Evolutionary conservation across 148 eudicot species (phyloP).

Genomic region (Nyssa sinensis): DNA sequence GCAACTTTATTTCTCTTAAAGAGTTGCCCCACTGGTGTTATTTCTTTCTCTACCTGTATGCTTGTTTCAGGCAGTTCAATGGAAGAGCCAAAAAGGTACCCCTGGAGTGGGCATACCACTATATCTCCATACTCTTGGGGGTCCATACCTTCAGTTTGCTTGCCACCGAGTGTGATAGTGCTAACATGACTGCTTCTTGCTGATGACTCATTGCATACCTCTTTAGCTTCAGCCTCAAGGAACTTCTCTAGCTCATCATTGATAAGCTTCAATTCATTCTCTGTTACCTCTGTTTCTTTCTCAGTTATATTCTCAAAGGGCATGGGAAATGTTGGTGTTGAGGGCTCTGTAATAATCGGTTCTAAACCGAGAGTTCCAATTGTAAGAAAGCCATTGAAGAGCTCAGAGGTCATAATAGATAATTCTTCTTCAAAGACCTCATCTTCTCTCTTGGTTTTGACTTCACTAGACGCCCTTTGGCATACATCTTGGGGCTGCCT

Average conservation of each 20-base stretch:
- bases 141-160: constrained; percentile 33
- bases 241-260: constrained; percentile 61
- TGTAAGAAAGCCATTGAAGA: constrained; percentile 61
- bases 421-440: constrained; percentile 30
- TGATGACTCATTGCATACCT: constrained; percentile 33
- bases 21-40: constrained; percentile 35
- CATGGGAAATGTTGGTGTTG: constrained; percentile 56
- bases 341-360: constrained; percentile 42
- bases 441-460: constrained; percentile 17
- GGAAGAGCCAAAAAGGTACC: constrained; percentile 55
- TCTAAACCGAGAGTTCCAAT: constrained; percentile 75
- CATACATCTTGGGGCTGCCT: constrained; percentile 24
- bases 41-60: constrained; percentile 32
- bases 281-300: constrained; percentile 36
- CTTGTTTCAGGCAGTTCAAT: constrained; percentile 28
- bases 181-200: constrained; percentile 48
- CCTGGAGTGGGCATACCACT: constrained; percentile 54
- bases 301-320: constrained; percentile 31
- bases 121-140: constrained; percentile 20
- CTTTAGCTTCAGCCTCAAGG: constrained; percentile 41
- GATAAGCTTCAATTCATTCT: constrained; percentile 53
- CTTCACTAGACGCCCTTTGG: constrained; percentile 13
- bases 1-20: constrained; percentile 30
- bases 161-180: constrained; percentile 36
- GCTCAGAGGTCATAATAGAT: constrained; percentile 17